A percentile compares a stretch with the other conserved stretches of the same genome.
Conservation (phyloP, 257 asterid genomes). For the Buddleja alternifolia region DNA sequence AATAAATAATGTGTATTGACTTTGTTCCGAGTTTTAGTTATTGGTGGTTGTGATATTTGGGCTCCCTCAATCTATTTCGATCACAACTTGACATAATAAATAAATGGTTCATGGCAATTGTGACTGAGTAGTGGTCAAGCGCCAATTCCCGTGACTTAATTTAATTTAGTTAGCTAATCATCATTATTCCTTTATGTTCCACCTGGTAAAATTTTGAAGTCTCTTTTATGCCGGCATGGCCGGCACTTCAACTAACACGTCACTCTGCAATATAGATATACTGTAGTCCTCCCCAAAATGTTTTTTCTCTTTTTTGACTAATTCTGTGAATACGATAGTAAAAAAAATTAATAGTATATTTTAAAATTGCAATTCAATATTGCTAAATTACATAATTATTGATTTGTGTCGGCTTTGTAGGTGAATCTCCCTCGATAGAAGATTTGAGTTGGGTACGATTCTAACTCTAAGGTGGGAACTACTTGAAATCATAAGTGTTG, state of each 20-base stretch:
- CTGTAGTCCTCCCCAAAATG: too few relatives aligned
- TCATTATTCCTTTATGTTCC: slow-evolving; percentile 27
- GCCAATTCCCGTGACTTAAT: slow-evolving; percentile 54
- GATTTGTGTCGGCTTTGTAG: too few relatives aligned
- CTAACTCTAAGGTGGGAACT: too few relatives aligned
- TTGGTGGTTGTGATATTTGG: slow-evolving; percentile 30
- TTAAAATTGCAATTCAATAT: too few relatives aligned
- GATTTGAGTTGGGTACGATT: too few relatives aligned
- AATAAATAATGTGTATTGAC: background rate
- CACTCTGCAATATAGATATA: too few relatives aligned
- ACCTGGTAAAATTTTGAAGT: slow-evolving; percentile 29
- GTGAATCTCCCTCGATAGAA: too few relatives aligned
- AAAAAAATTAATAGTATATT: too few relatives aligned
- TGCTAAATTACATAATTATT: too few relatives aligned
- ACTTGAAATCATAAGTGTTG: too few relatives aligned
- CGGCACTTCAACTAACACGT: slow-evolving; percentile 32
- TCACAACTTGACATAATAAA: slow-evolving; percentile 25
- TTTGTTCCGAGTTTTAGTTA: slow-evolving; percentile 4
- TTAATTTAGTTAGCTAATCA: slow-evolving; percentile 41
- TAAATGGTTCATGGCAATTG: slow-evolving; percentile 30
- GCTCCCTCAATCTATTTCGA: slow-evolving; percentile 16
- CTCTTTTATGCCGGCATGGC: slow-evolving; percentile 50
- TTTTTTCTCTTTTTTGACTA: too few relatives aligned
- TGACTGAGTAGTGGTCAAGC: slow-evolving; percentile 25
- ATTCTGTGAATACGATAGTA: too few relatives aligned